Base-by-base conservation (phyloP, 208 protist genomes). In the Trypanosoma avium region DNA sequence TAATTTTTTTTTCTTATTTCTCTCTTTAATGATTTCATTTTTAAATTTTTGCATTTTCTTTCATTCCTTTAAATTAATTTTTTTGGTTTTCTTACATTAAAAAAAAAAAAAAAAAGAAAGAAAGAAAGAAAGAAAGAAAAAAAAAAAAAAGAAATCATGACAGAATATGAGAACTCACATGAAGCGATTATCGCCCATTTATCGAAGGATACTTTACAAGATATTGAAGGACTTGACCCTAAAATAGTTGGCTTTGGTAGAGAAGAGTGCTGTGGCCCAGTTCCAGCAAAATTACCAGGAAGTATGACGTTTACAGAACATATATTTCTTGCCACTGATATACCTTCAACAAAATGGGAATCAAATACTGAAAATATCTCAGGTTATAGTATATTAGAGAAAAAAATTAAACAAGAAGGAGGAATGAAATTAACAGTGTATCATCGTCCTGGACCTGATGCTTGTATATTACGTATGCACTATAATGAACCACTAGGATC, bases 141-240 rank as follows among this genome's bases (percentile, higher is more conserved):
- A 4, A 19, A 19, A n/a, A 50, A 21, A 32, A 1, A 10, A 61
- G 55, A 17, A 57, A 61, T 61, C 13, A 66, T 61, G 52, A 27
- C 64, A 22, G 12, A n/a, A 42, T 6, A 19, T 10, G 40, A 36
- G 3, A 87, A 90, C 75, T 78, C 75, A 0, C 81, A 88, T 26
- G 78, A 87, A 46, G 74, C 75, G 13, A 70, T 94, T 64, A 79
- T 84, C 54, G 33, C 65, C 36, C 67, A 64, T 36, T 73, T 94
- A 13, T 84, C 71, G 17, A 30, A 47, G 27, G 61, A 89, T 49
- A 84, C 86, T 13, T 73, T 95, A 32, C 58, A 78, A 43, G 92
- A 97, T 57, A 97, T 97, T 67, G 92, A 97, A 56, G 90, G 82
- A 21, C 63, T 97, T 26, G 86, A 97, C 64, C 75, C 81, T 9